A percentile compares a stretch with the other conserved stretches of the same genome.
Conservation (phyloP, 2,329 filamentous ascomycete genomes). For the Cadophora sp. region DNA sequence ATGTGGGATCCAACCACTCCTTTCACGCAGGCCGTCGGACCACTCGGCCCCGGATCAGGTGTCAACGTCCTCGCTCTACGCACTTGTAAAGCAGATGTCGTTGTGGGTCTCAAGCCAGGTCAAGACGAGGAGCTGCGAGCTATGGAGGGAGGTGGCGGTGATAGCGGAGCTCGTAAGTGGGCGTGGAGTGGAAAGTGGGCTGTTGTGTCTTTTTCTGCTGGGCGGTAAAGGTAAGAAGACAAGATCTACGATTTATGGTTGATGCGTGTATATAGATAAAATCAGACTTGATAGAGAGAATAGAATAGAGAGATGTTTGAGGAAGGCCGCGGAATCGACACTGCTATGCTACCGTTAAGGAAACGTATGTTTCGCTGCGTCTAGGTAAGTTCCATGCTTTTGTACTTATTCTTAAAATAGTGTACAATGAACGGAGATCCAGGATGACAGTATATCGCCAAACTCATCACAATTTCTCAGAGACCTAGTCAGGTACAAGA, state of each 20-base stretch:
- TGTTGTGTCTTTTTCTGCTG: slow-evolving; percentile 84
- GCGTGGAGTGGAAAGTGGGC: slow-evolving; percentile 97
- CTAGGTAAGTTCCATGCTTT: neutral
- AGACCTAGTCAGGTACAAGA: too few species aligned
- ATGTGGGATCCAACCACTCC: slow-evolving; percentile 88
- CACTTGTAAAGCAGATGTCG: slow-evolving; percentile 96
- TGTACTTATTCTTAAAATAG: too few species aligned
- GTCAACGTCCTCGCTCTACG: slow-evolving; percentile 85
- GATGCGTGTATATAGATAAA: slow-evolving; percentile 7
- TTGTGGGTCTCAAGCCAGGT: slow-evolving; percentile 84
- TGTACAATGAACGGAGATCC: too few species aligned
- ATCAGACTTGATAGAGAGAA: neutral
- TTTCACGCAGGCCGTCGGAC: slow-evolving; percentile 84
- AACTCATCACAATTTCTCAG: too few species aligned
- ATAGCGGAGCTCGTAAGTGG: slow-evolving; percentile 75
- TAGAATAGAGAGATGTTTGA: neutral
- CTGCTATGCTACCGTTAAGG: too few species aligned
- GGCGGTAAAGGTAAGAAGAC: slow-evolving; percentile 52
- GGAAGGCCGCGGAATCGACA: neutral
- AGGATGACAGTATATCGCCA: too few species aligned
- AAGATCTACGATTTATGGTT: neutral
- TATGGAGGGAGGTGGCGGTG: slow-evolving; percentile 72
- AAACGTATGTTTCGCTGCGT: neutral
- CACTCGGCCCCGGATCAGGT: slow-evolving; percentile 80
- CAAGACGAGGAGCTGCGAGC: slow-evolving; percentile 81